Base-by-base conservation (phyloP, 129 eudicot species). In the Escallonia herrerae region DNA sequence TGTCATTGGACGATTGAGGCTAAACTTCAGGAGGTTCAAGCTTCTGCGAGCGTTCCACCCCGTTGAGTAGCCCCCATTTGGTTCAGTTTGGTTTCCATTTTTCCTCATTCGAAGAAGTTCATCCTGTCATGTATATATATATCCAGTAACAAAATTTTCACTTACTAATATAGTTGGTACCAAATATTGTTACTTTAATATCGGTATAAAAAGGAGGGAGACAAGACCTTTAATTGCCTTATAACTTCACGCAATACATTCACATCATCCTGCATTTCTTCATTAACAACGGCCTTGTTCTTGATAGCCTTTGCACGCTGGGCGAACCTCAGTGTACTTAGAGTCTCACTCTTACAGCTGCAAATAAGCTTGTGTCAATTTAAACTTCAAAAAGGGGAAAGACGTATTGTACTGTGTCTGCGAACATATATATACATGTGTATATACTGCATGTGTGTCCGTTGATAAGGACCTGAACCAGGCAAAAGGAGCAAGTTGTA, bases 251-350 rank as follows among this genome's bases (percentile, higher is more conserved):
- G 87, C 68, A 93, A 71, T 59, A 91, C 82, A 72, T 83, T 88
- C 43, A 93, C 96, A 64, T 93, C 98, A 48, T 93, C 95, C 66
- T 88, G 95, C 95, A 79, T 85, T 51, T 81, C 91, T 67, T 93
- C 98, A 79, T 93, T 93, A 37, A 93, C 81, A 65, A 80, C 83
- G 38, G 98, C 98, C 74, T 88, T 93, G 70, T 93, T 93, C 80
- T 93, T 93, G 54, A 93, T 84, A 67, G 96, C 95, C 80, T 93
- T 93, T 9, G 98, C 98, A 70, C 98, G 96, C 51, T 93, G 96
- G 57, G 98, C 96, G 51, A 93, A 93, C 78, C 96, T 85, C 69
- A 93, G 73, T 56, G 98, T 93, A 79, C 98, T 89, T 43, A 85
- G 75, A 47, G 98, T 93, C 84, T 93, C 98, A 66, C 80, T 93